Evolutionary conservation across 2,329 filamentous ascomycete genomes (phyloP).

Genomic region (Fusarium scirpi): DNA sequence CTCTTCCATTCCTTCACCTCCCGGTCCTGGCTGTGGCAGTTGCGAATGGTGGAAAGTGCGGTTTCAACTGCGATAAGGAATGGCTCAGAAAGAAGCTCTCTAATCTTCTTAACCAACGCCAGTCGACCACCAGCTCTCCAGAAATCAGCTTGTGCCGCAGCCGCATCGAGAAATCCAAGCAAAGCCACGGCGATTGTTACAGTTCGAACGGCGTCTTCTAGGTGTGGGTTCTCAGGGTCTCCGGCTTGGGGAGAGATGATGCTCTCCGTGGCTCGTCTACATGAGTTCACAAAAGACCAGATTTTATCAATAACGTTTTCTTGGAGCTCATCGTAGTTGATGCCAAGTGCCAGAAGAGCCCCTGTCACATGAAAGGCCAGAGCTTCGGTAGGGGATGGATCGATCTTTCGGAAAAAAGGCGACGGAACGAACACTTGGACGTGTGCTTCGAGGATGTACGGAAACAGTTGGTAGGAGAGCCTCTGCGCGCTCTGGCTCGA

Average conservation of each 20-base stretch:
- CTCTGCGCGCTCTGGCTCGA: constrained; percentile 79
- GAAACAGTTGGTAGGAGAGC: constrained; percentile 81
- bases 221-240: constrained; percentile 68
- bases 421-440: constrained; percentile 82
- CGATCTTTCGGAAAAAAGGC: constrained; percentile 83
- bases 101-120: constrained; percentile 77
- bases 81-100: constrained; percentile 80
- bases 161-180: constrained; percentile 89
- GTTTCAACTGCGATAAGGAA: constrained; percentile 91
- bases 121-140: constrained; percentile 83
- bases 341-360: constrained; percentile 84
- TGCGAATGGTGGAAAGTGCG: constrained; percentile 89
- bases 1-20: constrained; percentile 87
- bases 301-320: constrained; percentile 74
- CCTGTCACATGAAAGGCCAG: constrained; percentile 82
- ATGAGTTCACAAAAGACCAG: constrained; percentile 78
- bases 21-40: constrained; percentile 74
- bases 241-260: constrained; percentile 65
- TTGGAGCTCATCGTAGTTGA: constrained; percentile 76
- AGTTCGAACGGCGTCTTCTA: constrained; percentile 75
- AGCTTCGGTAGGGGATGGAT: constrained; percentile 89
- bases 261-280: constrained; percentile 70
- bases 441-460: constrained; percentile 88
- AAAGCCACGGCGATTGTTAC: constrained; percentile 85
- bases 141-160: constrained; percentile 80